Percentiles rank a stretch among this genome's conserved stretches.
Evolutionary conservation across 805 yeast genomes (phyloP).

Genomic region (Saturnispora sanitii): DNA sequence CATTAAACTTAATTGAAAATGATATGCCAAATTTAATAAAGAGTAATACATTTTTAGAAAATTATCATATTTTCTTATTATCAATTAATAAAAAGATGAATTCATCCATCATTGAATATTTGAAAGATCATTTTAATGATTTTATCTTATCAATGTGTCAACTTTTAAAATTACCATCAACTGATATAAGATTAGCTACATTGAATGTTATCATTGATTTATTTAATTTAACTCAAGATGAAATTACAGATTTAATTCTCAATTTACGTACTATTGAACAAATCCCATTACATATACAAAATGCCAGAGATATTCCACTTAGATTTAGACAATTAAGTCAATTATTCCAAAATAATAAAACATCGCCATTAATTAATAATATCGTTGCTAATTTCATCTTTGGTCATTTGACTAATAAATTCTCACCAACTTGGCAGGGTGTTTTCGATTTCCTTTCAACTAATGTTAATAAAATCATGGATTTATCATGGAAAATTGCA

Average conservation of each 20-base stretch:
- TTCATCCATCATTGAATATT: conserved; percentile 7
- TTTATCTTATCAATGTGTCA: conserved; percentile 20
- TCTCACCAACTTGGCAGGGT: conserved; percentile 82
- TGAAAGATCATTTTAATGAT: conserved; percentile 6
- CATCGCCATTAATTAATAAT: conserved; percentile 20
- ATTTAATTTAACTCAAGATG: conserved; percentile 21
- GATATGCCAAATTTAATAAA: conserved; percentile 18
- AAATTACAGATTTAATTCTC: conserved; percentile 18
- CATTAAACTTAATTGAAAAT: conserved; percentile 17
- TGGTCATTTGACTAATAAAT: conserved; percentile 65
- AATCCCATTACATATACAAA: conserved; percentile 56
- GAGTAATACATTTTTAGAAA: conserved; percentile 31
- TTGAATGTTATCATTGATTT: conserved; percentile 34
- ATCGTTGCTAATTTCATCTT: conserved; percentile 41
- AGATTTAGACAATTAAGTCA: conserved; percentile 53
- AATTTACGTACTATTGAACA: conserved; percentile 56
- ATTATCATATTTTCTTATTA: conserved; percentile 25
- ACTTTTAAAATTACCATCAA: conserved; percentile 42
- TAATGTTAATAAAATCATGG: conserved; percentile 33
- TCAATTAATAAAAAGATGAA: not conserved
- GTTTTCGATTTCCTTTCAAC: conserved; percentile 50
- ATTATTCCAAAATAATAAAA: conserved; percentile 23
- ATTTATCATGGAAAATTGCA: conserved; percentile 47
- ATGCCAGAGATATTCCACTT: conserved; percentile 64
- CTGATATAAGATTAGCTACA: conserved; percentile 39